Conservation (phyloP, 2,329 filamentous ascomycete species). For the Podosphaera aphanis region DNA sequence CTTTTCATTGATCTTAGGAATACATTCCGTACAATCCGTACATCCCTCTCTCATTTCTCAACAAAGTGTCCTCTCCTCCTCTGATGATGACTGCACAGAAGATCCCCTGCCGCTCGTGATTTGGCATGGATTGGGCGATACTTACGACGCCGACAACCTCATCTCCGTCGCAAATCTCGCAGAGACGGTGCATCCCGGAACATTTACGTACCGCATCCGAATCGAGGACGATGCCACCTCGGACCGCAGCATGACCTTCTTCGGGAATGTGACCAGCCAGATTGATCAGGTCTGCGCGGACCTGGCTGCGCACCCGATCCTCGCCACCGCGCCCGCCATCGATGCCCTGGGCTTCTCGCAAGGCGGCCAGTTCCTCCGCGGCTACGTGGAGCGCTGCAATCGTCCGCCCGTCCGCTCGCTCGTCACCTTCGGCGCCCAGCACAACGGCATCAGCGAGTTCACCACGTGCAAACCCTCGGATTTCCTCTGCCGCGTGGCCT, state of each 20-base stretch:
- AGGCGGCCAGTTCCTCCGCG: slow-evolving; percentile 87
- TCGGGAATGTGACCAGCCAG: slow-evolving; percentile 71
- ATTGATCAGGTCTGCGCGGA: slow-evolving; percentile 54
- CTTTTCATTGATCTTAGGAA: background rate
- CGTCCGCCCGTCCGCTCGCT: slow-evolving; percentile 30
- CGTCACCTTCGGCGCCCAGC: slow-evolving; percentile 48
- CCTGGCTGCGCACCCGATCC: slow-evolving; percentile 51
- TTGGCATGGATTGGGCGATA: slow-evolving; percentile 70
- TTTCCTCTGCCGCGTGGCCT: slow-evolving; percentile 59
- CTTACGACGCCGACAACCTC: slow-evolving; percentile 55
- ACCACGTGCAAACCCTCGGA: slow-evolving; percentile 47
- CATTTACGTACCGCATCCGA: slow-evolving; percentile 58
- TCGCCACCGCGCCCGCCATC: slow-evolving; percentile 59
- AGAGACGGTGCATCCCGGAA: slow-evolving; percentile 53
- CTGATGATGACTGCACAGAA: slow-evolving; percentile 19
- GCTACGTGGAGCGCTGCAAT: slow-evolving; percentile 73
- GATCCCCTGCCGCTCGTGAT: slow-evolving; percentile 74
- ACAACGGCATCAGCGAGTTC: slow-evolving; percentile 71
- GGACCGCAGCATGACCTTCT: slow-evolving; percentile 69
- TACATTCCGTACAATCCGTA: background rate
- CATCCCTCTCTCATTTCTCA: background rate
- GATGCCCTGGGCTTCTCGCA: slow-evolving; percentile 91
- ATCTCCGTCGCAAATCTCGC: slow-evolving; percentile 47
- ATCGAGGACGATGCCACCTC: slow-evolving; percentile 34
- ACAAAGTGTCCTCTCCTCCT: slow-evolving; percentile 1